Percentiles rank a stretch among this genome's conserved stretches.
Evolutionary conservation across 257 asterid genomes (phyloP).

Genomic region (Sherardia arvensis): DNA sequence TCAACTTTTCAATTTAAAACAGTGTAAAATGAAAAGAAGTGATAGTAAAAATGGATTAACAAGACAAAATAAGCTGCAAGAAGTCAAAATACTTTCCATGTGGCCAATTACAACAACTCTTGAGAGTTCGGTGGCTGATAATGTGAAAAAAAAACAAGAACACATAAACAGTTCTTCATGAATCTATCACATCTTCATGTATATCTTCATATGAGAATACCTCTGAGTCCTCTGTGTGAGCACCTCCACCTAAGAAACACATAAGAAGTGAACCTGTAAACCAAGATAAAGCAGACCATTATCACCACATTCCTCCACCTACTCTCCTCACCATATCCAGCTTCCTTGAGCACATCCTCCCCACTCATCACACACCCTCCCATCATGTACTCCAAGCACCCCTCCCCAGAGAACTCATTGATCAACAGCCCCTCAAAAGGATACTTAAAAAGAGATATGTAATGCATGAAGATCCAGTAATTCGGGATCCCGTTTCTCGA

Average conservation of each 20-base stretch:
- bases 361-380: conserved; percentile 67
- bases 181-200: background rate
- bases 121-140: no score
- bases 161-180: no score
- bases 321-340: conserved; percentile 62
- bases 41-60: no score
- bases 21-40: no score
- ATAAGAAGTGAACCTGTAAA: conserved; percentile 73
- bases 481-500: conserved; percentile 60
- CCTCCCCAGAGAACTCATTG: conserved; percentile 59
- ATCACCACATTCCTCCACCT: conserved; percentile 78
- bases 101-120: background rate
- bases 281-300: conserved; percentile 61
- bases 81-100: background rate
- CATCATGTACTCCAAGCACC: conserved; percentile 63
- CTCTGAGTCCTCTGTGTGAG: conserved; percentile 46
- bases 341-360: conserved; percentile 64
- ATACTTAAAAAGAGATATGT: conserved; percentile 75
- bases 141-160: background rate
- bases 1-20: no score
- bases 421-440: conserved; percentile 90
- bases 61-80: background rate
- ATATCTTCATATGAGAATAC: conserved; percentile 30
- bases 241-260: conserved; percentile 73
- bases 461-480: conserved; percentile 87